A percentile compares a stretch with the other conserved stretches of the same genome.
Conservation (phyloP, 805 yeast species). For the Barnettozyma wickerhamii region DNA sequence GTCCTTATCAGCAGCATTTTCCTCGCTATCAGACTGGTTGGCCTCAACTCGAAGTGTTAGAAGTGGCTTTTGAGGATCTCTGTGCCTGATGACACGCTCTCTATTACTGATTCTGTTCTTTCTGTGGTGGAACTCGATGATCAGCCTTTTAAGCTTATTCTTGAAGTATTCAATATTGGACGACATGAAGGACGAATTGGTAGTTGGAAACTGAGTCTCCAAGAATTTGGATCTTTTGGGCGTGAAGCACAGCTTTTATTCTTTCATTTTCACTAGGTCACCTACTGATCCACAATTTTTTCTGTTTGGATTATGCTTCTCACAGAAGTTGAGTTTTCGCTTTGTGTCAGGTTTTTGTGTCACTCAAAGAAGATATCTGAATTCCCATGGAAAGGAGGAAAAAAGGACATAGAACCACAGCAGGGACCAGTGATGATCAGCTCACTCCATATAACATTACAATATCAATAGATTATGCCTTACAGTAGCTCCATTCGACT, state of each 20-base stretch:
- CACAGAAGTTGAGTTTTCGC: too few relatives aligned
- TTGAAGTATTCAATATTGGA: conserved; percentile 6
- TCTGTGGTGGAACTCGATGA: conserved; percentile 13
- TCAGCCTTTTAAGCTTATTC: conserved; percentile 9
- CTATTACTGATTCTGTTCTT: conserved; percentile 6
- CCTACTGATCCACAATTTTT: neutral
- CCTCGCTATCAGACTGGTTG: neutral
- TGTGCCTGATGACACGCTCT: conserved; percentile 6
- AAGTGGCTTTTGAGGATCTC: conserved; percentile 10
- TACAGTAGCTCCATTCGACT: too few relatives aligned
- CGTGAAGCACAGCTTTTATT: neutral
- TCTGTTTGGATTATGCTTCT: too few relatives aligned
- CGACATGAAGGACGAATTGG: neutral
- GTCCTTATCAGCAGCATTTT: neutral
- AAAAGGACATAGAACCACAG: too few relatives aligned
- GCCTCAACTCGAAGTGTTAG: conserved; percentile 6
- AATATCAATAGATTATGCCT: too few relatives aligned
- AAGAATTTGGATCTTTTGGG: neutral
- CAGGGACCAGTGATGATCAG: too few relatives aligned
- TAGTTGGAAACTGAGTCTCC: neutral
- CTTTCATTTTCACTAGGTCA: neutral
- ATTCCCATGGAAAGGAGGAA: too few relatives aligned
- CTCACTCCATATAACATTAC: too few relatives aligned
- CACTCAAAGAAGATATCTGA: too few relatives aligned
- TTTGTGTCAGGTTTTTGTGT: too few relatives aligned